Conservation (phyloP, 2,329 filamentous ascomycete genomes). For the Hymenoscyphus infarciens region DNA sequence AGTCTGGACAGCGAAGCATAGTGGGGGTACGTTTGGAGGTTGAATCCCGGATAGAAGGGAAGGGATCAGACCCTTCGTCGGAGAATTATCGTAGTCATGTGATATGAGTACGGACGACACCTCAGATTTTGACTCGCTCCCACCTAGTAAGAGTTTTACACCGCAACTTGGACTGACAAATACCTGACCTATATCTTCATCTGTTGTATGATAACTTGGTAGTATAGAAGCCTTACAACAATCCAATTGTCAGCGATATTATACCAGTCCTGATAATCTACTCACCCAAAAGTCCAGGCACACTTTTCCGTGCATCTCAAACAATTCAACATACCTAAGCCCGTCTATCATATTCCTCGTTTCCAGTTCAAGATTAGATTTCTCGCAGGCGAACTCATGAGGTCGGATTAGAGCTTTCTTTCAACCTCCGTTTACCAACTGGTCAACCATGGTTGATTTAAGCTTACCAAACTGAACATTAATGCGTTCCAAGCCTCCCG, state of each 20-base stretch:
- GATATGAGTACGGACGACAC: too few species aligned
- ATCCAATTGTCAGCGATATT: not conserved
- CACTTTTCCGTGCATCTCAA: not conserved
- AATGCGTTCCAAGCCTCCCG: slow-evolving; percentile 11
- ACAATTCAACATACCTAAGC: not conserved
- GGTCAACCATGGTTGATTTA: not conserved
- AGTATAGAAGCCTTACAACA: not conserved
- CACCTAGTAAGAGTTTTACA: not conserved
- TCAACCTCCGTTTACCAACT: not conserved
- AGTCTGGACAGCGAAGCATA: not conserved
- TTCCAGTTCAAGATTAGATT: not conserved
- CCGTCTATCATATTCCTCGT: not conserved
- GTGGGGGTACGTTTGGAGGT: not conserved
- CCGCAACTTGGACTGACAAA: not conserved
- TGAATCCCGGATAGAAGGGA: not conserved
- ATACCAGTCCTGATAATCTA: not conserved
- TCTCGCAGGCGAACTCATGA: not conserved
- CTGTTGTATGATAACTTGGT: not conserved
- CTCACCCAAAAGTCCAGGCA: not conserved
- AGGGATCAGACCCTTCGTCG: not conserved
- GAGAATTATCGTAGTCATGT: too few species aligned
- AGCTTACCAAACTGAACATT: slow-evolving; percentile 11
- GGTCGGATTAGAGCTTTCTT: not conserved
- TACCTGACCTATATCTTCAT: not conserved
- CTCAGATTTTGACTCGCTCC: too few species aligned